Evolutionary conservation across 2,329 filamentous ascomycete species (phyloP), one percentile per base, ranked within the genome.

Genomic region (Chalaropsis thielavioides): DNA sequence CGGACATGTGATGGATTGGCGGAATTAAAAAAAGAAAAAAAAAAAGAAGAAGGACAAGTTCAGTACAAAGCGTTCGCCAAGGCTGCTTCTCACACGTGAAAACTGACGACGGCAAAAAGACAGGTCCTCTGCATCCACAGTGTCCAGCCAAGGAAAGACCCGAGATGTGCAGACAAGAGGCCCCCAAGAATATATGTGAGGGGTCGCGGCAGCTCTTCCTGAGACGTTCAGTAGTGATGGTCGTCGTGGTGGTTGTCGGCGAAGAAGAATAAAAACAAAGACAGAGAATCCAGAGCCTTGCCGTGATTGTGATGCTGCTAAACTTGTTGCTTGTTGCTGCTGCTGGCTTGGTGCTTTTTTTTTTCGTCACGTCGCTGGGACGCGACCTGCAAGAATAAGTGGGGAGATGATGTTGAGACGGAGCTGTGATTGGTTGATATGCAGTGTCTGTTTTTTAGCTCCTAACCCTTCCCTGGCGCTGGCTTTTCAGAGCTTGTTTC

Each of bases 331-430:
- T 51, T 58, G n/a, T 10, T 58, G 51, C 31, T 38, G 8, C 51
- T 58, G 27, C 24, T 58, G 35, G 24, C 24, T 56, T 35, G 24
- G 3, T 58, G 51, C 51, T 58, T 38, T 64, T 62, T 64, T 62
- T 56, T 62, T 58, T 46, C 46, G 64, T 66, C 64, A 66, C 64
- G 64, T 66, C 49, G 46, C 41, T 62, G 19, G 60, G 22, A 62
- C 41, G 17, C 60, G 44, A 62, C 60, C 41, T 62, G 60, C 60
- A 41, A 27, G 31, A 62, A 62, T 31, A 58, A 58, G 51, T 58
- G 51, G 51, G 27, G 15, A 31, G 2, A 4, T 35, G 2, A 3
- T 0, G 27, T 2, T 8, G 1, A 35, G 2, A 3, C 2, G 17
- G 13, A 2, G 1, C 17, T 58, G 27, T 58, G 5, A 58, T 58